Evolutionary conservation across 768 basidiomycete genomes (phyloP).

Genomic region (Podaxis sp.): DNA sequence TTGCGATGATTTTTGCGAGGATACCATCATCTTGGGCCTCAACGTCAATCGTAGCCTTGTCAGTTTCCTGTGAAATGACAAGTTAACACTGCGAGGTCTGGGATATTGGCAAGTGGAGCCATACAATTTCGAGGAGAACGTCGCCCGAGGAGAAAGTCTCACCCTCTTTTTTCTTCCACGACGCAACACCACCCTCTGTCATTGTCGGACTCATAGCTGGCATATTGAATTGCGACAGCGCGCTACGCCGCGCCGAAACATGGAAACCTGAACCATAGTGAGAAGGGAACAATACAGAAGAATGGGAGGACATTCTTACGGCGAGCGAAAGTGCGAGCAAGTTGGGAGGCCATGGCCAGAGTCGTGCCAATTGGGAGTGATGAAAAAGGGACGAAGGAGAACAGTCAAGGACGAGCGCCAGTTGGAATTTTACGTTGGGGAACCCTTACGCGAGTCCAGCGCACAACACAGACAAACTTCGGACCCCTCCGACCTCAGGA

Average conservation of each 20-base stretch:
- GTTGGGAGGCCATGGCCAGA: slow-evolving; percentile 55
- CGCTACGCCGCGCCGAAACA: slow-evolving; percentile 74
- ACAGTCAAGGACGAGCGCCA: slow-evolving; percentile 14
- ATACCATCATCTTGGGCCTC: slow-evolving; percentile 98
- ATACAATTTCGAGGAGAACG: slow-evolving; percentile 92
- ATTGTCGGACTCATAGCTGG: slow-evolving; percentile 99
- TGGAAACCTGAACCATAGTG: slow-evolving; percentile 64
- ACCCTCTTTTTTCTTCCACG: slow-evolving; percentile 97
- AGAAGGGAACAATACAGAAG: not conserved
- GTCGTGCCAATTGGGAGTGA: slow-evolving; percentile 19
- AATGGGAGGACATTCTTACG: slow-evolving; percentile 41
- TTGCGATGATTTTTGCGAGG: slow-evolving; percentile 93
- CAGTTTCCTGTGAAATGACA: slow-evolving; percentile 76
- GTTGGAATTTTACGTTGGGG: slow-evolving; percentile 28
- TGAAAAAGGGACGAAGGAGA: slow-evolving; percentile 20
- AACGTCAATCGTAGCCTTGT: slow-evolving; percentile 99
- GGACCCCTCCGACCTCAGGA: slow-evolving; percentile 4
- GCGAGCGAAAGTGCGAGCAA: slow-evolving; percentile 67
- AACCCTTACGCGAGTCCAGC: slow-evolving; percentile 26
- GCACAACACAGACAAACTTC: slow-evolving; percentile 32
- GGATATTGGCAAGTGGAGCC: slow-evolving; percentile 25
- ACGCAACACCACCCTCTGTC: slow-evolving; percentile 98
- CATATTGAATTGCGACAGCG: slow-evolving; percentile 88
- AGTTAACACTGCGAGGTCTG: slow-evolving; percentile 13
- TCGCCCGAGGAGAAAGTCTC: slow-evolving; percentile 88